Conservation (phyloP, 192 early-diverging fungal species). For the Coemansia sp. region DNA sequence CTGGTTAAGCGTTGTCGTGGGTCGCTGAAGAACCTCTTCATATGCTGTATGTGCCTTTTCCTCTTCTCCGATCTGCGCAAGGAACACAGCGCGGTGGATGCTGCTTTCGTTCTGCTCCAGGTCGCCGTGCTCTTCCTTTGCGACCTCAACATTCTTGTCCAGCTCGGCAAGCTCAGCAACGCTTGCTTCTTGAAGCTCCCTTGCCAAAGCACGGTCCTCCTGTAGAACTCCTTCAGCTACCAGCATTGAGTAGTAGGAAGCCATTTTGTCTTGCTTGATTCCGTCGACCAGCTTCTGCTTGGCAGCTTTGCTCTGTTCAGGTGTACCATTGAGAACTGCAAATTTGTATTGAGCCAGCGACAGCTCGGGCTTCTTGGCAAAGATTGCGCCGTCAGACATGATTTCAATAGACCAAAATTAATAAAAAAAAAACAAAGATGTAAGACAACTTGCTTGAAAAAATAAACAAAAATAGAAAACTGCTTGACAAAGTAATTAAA, state of each 20-base stretch:
- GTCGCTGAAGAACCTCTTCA: constrained; percentile 79
- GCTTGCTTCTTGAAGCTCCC: constrained; percentile 63
- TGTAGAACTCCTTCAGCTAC: constrained; percentile 29
- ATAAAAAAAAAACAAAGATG: not conserved
- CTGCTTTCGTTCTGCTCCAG: constrained; percentile 66
- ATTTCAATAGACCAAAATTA: not conserved
- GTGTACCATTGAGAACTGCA: constrained; percentile 71
- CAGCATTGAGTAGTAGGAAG: constrained; percentile 24
- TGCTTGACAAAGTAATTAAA: not conserved
- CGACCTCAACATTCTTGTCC: constrained; percentile 84
- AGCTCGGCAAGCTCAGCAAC: constrained; percentile 73
- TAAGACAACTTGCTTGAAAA: not conserved
- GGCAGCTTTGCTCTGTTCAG: constrained; percentile 65
- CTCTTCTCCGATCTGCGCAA: constrained; percentile 94
- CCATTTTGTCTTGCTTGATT: constrained; percentile 83
- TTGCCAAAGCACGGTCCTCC: constrained; percentile 30
- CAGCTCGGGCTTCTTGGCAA: constrained; percentile 84
- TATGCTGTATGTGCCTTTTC: constrained; percentile 87
- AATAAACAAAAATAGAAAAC: not conserved
- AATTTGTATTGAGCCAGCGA: constrained; percentile 83
- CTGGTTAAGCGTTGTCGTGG: constrained; percentile 82
- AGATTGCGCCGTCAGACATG: constrained; percentile 65
- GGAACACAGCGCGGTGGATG: constrained; percentile 85
- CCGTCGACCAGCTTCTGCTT: constrained; percentile 67
- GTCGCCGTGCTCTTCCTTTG: constrained; percentile 91